Base-by-base conservation (phyloP, 169 alveolate genomes). In the Cryptosporidium viatorum region DNA sequence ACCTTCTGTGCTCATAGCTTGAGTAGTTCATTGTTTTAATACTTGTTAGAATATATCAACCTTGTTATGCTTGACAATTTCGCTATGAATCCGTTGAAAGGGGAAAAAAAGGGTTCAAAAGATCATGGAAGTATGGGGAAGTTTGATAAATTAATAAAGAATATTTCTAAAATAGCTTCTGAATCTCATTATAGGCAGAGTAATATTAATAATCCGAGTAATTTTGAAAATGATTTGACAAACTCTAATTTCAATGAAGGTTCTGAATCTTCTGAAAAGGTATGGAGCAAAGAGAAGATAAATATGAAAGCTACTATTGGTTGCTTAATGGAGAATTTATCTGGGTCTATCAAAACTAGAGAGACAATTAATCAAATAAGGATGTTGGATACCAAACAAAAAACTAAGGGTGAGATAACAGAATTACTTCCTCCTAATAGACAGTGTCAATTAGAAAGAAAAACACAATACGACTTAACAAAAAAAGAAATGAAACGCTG, bases 401-500 rank as follows among this genome's bases (percentile, higher is more conserved):
- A 58, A 23, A 59, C 21, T 80, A 80, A 43, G 12, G 43, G 50
- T 33, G 62, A 80, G 51, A 21, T 80, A 31, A 7, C 35, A 21
- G 71, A 80, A 23, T 33, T 80, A n/a, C 51, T 67, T 21, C 75
- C 93, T 4, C 92, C 92, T 10, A 52, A 92, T 23, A 93, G 84
- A 69, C 85, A 71, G 41, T 52, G 50, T 35, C 10, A 94, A 21
- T 70, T 85, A 43, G 95, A 93, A 58, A 86, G 95, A 50, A 93
- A 59, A 26, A 85, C 69, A 12, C 93, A 86, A 26, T 93, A 93
- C 12, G 92, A 86, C 3, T 71, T 91, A 8, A 39, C 70, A 14
- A 84, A 92, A 43, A 92, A 92, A 55, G 86, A 18, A 7, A 91
- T 85, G 75, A 93, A 92, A 58, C 92, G 86, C 48, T 93, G 95